These are phyloP conservation scores for Onygenales sp. DNA, from an alignment of 2,329 filamentous ascomycete species.

Conservation along the genomic window DNA sequence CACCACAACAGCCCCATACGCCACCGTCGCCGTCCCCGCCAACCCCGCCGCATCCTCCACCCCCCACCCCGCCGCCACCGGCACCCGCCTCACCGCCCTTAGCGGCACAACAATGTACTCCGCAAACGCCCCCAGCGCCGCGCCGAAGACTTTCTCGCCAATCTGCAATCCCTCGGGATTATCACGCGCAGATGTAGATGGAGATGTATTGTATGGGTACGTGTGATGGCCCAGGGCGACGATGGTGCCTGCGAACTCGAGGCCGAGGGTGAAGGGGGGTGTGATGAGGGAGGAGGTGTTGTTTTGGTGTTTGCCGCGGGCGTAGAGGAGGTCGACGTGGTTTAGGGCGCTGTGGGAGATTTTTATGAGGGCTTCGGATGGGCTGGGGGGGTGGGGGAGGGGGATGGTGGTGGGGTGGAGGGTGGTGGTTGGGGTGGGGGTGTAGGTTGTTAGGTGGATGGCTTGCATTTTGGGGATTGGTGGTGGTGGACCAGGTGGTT, in stretches of 20 bases:
- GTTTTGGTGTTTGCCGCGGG: conserved; percentile 51
- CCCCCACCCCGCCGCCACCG: conserved; percentile 30
- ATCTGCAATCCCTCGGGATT: conserved; percentile 12
- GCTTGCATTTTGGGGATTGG: conserved; percentile 28
- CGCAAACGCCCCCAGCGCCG: conserved; percentile 42
- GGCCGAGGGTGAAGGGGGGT: conserved; percentile 50
- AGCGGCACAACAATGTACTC: conserved; percentile 39
- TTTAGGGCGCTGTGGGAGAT: conserved; percentile 50
- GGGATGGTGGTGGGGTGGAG: conserved; percentile 24
- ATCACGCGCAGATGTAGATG: not conserved
- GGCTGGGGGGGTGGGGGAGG: conserved; percentile 20
- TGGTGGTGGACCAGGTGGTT: not conserved
- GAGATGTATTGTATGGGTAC: not conserved
- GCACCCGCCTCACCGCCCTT: conserved; percentile 35
- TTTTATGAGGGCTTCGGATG: conserved; percentile 34
- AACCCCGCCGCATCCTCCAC: conserved; percentile 44
- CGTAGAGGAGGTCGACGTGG: conserved; percentile 53
- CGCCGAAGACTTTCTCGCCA: conserved; percentile 48
- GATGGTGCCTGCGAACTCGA: conserved; percentile 52
- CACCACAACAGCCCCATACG: conserved; percentile 37
- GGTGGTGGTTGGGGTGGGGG: conserved; percentile 19
- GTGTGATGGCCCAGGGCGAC: conserved; percentile 23
- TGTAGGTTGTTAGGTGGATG: conserved; percentile 29
- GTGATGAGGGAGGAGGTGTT: conserved; percentile 43
- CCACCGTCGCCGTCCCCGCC: conserved; percentile 44